Conservation (phyloP, 352 stramenopile species). For the Globisporangium mamillatum region DNA sequence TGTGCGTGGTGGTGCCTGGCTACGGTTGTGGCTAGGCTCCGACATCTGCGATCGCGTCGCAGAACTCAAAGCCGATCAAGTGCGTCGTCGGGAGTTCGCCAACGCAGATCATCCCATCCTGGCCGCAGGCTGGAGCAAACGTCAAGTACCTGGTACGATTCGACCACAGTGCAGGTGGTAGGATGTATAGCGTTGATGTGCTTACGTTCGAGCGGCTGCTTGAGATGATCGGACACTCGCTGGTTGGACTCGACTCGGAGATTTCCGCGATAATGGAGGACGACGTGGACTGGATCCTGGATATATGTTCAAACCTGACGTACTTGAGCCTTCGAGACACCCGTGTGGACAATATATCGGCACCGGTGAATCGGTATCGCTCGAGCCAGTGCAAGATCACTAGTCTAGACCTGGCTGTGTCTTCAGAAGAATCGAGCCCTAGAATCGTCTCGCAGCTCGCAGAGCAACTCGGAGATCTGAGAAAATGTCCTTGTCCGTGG, state of each 20-base stretch:
- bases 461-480: not conserved
- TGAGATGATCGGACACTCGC: not conserved
- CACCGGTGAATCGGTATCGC: not conserved
- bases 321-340: not conserved
- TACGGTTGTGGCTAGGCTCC: not conserved
- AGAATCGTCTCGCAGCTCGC: not conserved
- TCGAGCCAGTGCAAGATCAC: conserved; percentile 3
- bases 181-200: not conserved
- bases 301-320: not conserved
- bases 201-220: not conserved
- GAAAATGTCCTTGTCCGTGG: not conserved
- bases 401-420: not conserved
- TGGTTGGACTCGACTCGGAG: not conserved
- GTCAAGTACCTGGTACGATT: not conserved
- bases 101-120: not conserved
- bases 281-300: not conserved
- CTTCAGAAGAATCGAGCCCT: not conserved
- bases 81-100: not conserved
- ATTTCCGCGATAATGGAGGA: not conserved
- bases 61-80: not conserved
- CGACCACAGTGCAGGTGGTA: not conserved
- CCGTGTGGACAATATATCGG: not conserved
- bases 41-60: not conserved
- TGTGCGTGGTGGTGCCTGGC: not conserved
- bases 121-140: not conserved